These are phyloP conservation scores for Isochrysis galbana DNA, from an alignment of 78 protist genomes.

Conservation along the genomic window DNA sequence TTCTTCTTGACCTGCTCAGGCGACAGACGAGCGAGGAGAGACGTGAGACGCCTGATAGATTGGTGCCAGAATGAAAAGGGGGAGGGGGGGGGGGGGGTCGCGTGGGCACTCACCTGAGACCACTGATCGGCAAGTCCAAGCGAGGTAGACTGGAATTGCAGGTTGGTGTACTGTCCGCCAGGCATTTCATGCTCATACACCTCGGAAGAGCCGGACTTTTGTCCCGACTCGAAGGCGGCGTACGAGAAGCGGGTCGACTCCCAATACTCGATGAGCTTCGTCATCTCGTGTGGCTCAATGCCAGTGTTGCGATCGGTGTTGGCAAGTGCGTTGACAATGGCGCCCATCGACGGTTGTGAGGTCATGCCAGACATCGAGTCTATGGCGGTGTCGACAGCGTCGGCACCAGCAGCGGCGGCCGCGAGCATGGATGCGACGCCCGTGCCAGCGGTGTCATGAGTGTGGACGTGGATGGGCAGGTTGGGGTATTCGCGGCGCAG, in stretches of 20 bases:
- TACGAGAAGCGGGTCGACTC: slow-evolving; percentile 28
- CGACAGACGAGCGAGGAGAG: too few species aligned
- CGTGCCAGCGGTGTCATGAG: slow-evolving; percentile 79
- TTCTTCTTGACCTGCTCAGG: slow-evolving; percentile 41
- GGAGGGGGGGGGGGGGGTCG: too few species aligned
- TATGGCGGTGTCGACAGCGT: slow-evolving; percentile 70
- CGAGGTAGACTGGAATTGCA: slow-evolving; percentile 67
- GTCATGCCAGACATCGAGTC: slow-evolving; percentile 74
- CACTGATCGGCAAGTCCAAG: slow-evolving; percentile 75
- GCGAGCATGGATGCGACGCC: slow-evolving; percentile 58
- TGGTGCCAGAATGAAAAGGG: too few species aligned
- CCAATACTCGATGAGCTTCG: slow-evolving; percentile 59
- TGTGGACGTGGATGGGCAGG: slow-evolving; percentile 84
- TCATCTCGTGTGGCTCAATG: neutral
- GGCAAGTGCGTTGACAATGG: slow-evolving; percentile 55
- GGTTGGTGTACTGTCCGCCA: slow-evolving; percentile 91
- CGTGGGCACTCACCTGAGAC: too few species aligned
- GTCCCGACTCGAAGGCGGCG: slow-evolving; percentile 33
- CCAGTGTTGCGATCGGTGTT: neutral
- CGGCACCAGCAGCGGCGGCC: slow-evolving; percentile 68
- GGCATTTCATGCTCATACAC: slow-evolving; percentile 89
- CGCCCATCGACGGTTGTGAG: slow-evolving; percentile 74
- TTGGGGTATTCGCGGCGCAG: slow-evolving; percentile 60
- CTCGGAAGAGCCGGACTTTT: slow-evolving; percentile 45
- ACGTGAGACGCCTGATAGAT: too few species aligned